Conservation (phyloP, 495 filamentous ascomycete genomes). For the Peziza echinospora region DNA sequence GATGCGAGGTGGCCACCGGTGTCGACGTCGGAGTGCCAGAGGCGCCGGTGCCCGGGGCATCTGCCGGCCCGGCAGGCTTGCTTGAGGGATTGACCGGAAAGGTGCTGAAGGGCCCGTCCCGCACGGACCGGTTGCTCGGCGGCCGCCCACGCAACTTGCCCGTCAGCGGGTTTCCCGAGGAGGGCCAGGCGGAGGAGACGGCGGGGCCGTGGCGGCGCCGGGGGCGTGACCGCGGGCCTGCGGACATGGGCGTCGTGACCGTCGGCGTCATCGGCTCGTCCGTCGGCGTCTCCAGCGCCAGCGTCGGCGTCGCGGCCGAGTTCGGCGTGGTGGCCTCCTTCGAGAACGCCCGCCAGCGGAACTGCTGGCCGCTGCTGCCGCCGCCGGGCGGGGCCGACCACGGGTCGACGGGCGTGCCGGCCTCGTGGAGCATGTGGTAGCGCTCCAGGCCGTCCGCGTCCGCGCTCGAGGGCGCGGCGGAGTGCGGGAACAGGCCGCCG, state of each 20-base stretch:
- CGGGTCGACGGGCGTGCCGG: slow-evolving; percentile 23
- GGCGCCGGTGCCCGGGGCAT: slow-evolving; percentile 9
- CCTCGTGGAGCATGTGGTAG: too few relatives aligned
- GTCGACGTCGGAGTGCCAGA: slow-evolving; percentile 13
- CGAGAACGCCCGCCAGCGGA: slow-evolving; percentile 27
- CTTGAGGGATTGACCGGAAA: slow-evolving; percentile 50
- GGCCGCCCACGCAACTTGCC: slow-evolving; percentile 71
- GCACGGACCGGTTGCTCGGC: slow-evolving; percentile 51
- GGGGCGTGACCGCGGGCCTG: slow-evolving; percentile 27
- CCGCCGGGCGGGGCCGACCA: slow-evolving; percentile 29
- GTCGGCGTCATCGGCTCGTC: neutral
- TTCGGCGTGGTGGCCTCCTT: slow-evolving; percentile 15
- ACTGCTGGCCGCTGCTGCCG: slow-evolving; percentile 19
- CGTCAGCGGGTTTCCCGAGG: slow-evolving; percentile 36
- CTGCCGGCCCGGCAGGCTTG: slow-evolving; percentile 10
- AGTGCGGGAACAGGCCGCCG: slow-evolving; percentile 25
- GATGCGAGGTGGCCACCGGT: slow-evolving; percentile 11
- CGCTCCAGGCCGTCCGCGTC: slow-evolving; percentile 32
- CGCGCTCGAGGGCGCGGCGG: slow-evolving; percentile 38
- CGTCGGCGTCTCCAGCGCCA: neutral
- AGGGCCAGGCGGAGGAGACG: slow-evolving; percentile 88
- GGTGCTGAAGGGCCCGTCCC: slow-evolving; percentile 65
- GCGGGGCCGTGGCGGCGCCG: slow-evolving; percentile 71
- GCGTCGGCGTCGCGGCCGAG: slow-evolving; percentile 8
- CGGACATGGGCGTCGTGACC: slow-evolving; percentile 9